phyloP scores from a whole-genome alignment of 495 filamentous ascomycete genomes.

The Aspergillus bridgeri region DNA sequence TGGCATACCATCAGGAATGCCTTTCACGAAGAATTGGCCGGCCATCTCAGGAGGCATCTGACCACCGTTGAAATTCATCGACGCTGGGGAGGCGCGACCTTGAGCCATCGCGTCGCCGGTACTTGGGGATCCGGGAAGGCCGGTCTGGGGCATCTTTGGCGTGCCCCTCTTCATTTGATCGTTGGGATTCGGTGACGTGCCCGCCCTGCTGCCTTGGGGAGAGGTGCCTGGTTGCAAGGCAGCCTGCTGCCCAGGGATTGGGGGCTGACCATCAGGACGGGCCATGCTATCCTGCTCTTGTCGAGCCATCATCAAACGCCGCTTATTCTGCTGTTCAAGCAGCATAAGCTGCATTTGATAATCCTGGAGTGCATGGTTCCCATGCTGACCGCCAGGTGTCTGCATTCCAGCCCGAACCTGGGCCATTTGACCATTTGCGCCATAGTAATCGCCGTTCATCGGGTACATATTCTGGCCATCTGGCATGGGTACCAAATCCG shows the following conservation, averaged over 20 bases:
- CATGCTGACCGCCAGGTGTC: slow-evolving; percentile 54
- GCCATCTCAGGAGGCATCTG: slow-evolving; percentile 68
- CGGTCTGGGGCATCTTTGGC: slow-evolving; percentile 77
- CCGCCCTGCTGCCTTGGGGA: slow-evolving; percentile 74
- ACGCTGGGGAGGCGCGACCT: slow-evolving; percentile 76
- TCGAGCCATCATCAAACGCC: slow-evolving; percentile 91
- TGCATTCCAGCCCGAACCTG: slow-evolving; percentile 49
- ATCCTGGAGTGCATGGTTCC: slow-evolving; percentile 94
- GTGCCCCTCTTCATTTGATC: slow-evolving; percentile 88
- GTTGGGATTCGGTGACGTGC: slow-evolving; percentile 81
- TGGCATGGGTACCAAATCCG: slow-evolving; percentile 75
- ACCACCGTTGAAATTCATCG: slow-evolving; percentile 68
- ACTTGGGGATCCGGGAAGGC: slow-evolving; percentile 75
- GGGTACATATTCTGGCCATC: slow-evolving; percentile 57
- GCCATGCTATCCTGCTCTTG: slow-evolving; percentile 86
- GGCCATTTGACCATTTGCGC: slow-evolving; percentile 56
- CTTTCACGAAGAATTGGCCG: slow-evolving; percentile 58
- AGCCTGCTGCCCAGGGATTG: slow-evolving; percentile 53
- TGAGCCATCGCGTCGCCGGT: slow-evolving; percentile 70
- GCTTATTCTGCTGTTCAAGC: slow-evolving; percentile 98
- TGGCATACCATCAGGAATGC: slow-evolving; percentile 49
- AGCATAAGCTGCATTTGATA: slow-evolving; percentile 99
- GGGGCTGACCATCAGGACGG: slow-evolving; percentile 56
- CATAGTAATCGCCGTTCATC: slow-evolving; percentile 62
- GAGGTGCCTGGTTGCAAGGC: slow-evolving; percentile 66